Evolutionary conservation across 1,139 yeast genomes (phyloP).

Genomic region (Casaregolazyma suthepensis): DNA sequence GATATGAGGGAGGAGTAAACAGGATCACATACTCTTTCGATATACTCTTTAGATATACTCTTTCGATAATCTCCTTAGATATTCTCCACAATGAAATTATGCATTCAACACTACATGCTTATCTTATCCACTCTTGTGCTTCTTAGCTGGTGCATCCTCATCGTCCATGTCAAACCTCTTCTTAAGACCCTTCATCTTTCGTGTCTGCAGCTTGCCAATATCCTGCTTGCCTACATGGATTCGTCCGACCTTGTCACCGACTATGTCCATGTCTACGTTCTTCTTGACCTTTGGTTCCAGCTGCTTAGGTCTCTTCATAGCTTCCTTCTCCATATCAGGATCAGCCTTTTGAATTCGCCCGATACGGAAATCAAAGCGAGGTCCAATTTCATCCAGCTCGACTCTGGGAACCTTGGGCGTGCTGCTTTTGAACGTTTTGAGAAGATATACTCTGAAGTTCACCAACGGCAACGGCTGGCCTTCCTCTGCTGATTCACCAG

Average conservation of each 20-base stretch:
- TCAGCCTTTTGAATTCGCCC: slow-evolving; percentile 84
- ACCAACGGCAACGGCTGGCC: slow-evolving; percentile 68
- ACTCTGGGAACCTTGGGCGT: slow-evolving; percentile 84
- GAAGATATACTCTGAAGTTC: slow-evolving; percentile 82
- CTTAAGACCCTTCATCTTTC: slow-evolving; percentile 98
- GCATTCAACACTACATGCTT: neutral
- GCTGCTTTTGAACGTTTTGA: slow-evolving; percentile 65
- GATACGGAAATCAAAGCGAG: slow-evolving; percentile 85
- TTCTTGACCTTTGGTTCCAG: slow-evolving; percentile 77
- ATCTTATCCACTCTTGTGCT: slow-evolving; percentile 13
- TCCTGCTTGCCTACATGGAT: slow-evolving; percentile 96
- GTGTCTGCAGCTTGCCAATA: slow-evolving; percentile 79
- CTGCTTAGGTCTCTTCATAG: slow-evolving; percentile 74
- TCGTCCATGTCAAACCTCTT: slow-evolving; percentile 65
- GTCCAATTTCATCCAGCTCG: slow-evolving; percentile 93
- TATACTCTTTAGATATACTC: neutral
- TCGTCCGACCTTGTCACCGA: slow-evolving; percentile 98
- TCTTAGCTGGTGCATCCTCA: slow-evolving; percentile 21
- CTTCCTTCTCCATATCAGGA: slow-evolving; percentile 88
- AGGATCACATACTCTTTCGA: neutral
- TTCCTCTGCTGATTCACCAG: slow-evolving; percentile 60
- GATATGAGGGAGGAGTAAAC: neutral
- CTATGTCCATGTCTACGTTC: slow-evolving; percentile 76
- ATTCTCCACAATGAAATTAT: neutral
- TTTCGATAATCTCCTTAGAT: neutral